A percentile compares a stretch with the other conserved stretches of the same genome.
Conservation (phyloP, 2,329 filamentous ascomycete species). For the Trichoderma asperellum region DNA sequence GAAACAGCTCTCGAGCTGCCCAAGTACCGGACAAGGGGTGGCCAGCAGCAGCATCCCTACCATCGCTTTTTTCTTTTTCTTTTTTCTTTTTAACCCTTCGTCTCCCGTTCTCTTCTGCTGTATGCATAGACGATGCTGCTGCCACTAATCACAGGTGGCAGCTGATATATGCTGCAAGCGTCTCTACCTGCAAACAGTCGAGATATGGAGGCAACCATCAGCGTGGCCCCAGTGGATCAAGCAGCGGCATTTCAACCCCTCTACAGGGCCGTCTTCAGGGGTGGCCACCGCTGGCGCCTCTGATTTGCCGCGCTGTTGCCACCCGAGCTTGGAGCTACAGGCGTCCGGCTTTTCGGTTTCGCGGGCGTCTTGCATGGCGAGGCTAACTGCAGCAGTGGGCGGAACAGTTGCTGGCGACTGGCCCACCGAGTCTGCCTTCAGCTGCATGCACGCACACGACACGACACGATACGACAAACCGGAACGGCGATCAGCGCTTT, state of each 20-base stretch:
- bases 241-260: conserved; percentile 1
- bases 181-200: too few relatives aligned
- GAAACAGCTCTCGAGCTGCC: not conserved
- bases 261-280: not conserved
- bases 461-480: not conserved
- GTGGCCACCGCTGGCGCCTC: conserved; percentile 2
- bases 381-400: conserved; percentile 26
- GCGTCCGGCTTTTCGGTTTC: conserved; percentile 14
- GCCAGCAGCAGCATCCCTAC: not conserved
- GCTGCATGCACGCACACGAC: conserved; percentile 12
- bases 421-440: conserved; percentile 27
- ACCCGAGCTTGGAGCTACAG: conserved; percentile 29
- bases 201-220: not conserved
- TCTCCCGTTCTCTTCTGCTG: not conserved
- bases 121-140: not conserved
- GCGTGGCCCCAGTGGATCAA: not conserved
- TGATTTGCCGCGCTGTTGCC: conserved; percentile 24
- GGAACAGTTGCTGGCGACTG: not conserved
- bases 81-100: too few relatives aligned
- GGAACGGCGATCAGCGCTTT: not conserved
- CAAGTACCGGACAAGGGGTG: not conserved
- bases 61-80: not conserved
- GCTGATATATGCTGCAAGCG: not conserved
- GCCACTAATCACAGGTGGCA: not conserved
- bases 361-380: conserved; percentile 21